Evolutionary conservation across 108 stramenopile genomes (phyloP).

Genomic region (Epipyxis sp.): DNA sequence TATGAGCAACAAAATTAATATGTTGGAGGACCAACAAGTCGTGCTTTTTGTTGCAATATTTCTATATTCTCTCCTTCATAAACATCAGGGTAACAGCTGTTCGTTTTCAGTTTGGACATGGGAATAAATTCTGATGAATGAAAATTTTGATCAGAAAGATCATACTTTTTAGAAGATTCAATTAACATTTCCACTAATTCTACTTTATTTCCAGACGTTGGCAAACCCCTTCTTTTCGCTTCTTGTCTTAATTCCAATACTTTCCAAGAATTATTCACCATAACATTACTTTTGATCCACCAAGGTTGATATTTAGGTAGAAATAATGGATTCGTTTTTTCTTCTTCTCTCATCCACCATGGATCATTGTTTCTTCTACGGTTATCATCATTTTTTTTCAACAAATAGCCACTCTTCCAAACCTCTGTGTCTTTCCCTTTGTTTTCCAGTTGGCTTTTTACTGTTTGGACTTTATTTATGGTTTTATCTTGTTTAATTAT

Average conservation of each 20-base stretch:
- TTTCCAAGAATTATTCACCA: neutral
- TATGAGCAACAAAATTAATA: neutral
- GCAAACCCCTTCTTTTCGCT: neutral
- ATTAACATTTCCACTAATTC: neutral
- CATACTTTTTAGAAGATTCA: neutral
- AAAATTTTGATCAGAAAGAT: slow-evolving; percentile 2
- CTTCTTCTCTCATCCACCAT: neutral
- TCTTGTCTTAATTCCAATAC: neutral
- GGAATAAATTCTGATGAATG: neutral
- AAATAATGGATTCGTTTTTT: neutral
- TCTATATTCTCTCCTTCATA: neutral
- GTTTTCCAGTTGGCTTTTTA: no score
- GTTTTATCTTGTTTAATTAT: no score
- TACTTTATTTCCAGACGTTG: neutral
- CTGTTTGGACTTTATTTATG: no score
- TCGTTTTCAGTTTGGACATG: neutral
- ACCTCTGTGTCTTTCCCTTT: no score
- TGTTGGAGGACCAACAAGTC: neutral
- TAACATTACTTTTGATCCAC: neutral
- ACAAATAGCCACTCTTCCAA: neutral
- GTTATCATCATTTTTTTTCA: neutral
- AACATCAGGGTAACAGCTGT: neutral
- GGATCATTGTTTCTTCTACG: neutral
- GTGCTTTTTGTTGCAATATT: neutral
- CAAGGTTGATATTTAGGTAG: neutral